A percentile compares a stretch with the other conserved stretches of the same genome.
Conservation (phyloP, 2,329 filamentous ascomycete genomes). For the Botryotinia narcissicola region DNA sequence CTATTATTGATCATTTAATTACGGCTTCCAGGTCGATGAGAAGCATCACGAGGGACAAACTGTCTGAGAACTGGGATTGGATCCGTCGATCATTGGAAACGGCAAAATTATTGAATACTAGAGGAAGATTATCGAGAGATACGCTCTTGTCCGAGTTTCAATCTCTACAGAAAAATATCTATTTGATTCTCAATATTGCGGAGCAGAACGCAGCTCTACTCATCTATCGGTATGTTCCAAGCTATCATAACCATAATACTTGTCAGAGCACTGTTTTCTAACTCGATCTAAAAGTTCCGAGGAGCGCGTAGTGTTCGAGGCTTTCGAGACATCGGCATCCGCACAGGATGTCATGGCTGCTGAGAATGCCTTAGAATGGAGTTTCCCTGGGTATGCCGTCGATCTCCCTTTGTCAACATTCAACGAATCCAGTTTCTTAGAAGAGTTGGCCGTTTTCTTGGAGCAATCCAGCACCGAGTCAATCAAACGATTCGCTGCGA, state of each 20-base stretch:
- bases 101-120: slow-evolving; percentile 22
- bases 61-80: slow-evolving; percentile 1
- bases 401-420: slow-evolving; percentile 45
- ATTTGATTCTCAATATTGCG: slow-evolving; percentile 45
- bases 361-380: slow-evolving; percentile 52
- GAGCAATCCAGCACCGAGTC: slow-evolving; percentile 54
- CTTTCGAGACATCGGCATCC: slow-evolving; percentile 57
- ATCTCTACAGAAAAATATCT: slow-evolving; percentile 33
- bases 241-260: background rate
- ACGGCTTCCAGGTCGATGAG: slow-evolving; percentile 16
- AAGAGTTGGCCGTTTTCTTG: slow-evolving; percentile 51
- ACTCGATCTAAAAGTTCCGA: background rate
- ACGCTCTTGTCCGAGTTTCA: slow-evolving; percentile 36
- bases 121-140: slow-evolving; percentile 26
- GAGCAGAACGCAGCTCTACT: slow-evolving; percentile 51
- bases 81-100: slow-evolving; percentile 24
- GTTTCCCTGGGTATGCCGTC: slow-evolving; percentile 57
- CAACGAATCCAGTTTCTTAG: slow-evolving; percentile 45
- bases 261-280: background rate
- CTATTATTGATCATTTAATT: slow-evolving; percentile 20
- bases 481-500: slow-evolving; percentile 52
- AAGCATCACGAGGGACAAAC: background rate
- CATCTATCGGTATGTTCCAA: slow-evolving; percentile 41
- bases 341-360: slow-evolving; percentile 53
- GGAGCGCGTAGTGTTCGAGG: slow-evolving; percentile 51